Conservation (phyloP, 2,329 filamentous ascomycete species). For the Aspergillus pseudoterreus region DNA sequence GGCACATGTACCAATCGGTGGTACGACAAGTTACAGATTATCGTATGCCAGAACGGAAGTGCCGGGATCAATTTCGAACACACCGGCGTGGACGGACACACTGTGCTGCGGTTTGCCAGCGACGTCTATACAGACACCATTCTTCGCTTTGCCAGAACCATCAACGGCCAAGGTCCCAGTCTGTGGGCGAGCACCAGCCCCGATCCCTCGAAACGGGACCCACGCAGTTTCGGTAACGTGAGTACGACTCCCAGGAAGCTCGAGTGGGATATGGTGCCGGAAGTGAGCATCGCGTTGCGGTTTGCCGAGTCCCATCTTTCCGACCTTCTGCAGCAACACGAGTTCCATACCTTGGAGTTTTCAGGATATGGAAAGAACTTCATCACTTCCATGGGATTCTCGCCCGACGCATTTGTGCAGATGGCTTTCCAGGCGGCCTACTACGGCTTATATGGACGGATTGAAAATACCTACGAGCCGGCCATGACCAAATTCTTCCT, state of each 20-base stretch:
- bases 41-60: constrained; percentile 97
- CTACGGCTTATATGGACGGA: constrained; percentile 89
- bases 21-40: constrained; percentile 99
- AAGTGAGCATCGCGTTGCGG: constrained; percentile 82
- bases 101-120: constrained; percentile 90
- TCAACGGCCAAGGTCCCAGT: constrained; percentile 88
- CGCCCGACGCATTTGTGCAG: constrained; percentile 94
- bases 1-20: constrained; percentile 97
- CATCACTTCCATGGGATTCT: constrained; percentile 95
- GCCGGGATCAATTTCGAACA: constrained; percentile 99
- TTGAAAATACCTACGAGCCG: constrained; percentile 95
- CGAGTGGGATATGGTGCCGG: constrained; percentile 95
- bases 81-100: constrained; percentile 95
- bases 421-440: constrained; percentile 99
- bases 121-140: constrained; percentile 98
- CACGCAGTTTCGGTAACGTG: constrained; percentile 86
- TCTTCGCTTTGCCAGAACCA: constrained; percentile 86
- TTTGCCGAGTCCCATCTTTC: constrained; percentile 94
- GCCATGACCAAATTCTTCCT: constrained; percentile 96
- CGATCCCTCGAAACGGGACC: constrained; percentile 87
- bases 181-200: constrained; percentile 89
- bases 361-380: constrained; percentile 90
- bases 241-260: constrained; percentile 92
- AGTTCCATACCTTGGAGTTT: constrained; percentile 91
- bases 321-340: constrained; percentile 93